phyloP scores from a whole-genome alignment of 1,284 basidiomycete species.

The Austropuccinia psidii region DNA sequence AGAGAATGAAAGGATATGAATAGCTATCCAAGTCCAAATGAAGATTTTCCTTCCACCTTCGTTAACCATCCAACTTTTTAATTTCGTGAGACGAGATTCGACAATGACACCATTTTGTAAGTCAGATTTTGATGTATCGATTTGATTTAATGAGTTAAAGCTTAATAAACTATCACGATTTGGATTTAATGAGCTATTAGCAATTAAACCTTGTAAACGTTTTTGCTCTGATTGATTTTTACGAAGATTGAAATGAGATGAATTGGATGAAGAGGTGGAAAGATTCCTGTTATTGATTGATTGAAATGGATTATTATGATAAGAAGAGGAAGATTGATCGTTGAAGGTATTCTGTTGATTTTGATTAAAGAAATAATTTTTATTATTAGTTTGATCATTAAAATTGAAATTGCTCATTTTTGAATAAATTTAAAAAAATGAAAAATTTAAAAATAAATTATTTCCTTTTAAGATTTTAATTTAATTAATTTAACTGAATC shows the following conservation, averaged over 20 bases:
- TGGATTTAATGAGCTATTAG: neutral
- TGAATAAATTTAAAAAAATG: too few species aligned
- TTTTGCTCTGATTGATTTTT: conserved; percentile 70
- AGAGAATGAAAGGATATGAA: neutral
- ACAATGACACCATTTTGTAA: conserved; percentile 13
- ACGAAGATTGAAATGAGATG: conserved; percentile 55
- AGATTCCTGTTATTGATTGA: too few species aligned
- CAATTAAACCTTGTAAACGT: conserved; percentile 67
- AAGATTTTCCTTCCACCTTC: conserved; percentile 53
- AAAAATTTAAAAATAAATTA: too few species aligned
- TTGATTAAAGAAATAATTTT: too few species aligned
- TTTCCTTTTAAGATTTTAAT: too few species aligned
- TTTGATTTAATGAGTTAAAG: conserved; percentile 43
- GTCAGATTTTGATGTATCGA: conserved; percentile 39
- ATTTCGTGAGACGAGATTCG: conserved; percentile 40
- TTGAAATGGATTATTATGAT: too few species aligned
- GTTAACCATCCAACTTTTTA: conserved; percentile 78
- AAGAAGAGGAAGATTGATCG: too few species aligned
- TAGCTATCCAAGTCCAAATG: conserved; percentile 7
- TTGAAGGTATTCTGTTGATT: too few species aligned
- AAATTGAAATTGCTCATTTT: too few species aligned
- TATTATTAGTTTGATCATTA: too few species aligned
- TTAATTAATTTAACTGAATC: too few species aligned
- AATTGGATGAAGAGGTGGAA: conserved; percentile 30
- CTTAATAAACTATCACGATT: neutral